Evolutionary conservation across 805 yeast species (phyloP).

Genomic region (Candida sphagnicola): DNA sequence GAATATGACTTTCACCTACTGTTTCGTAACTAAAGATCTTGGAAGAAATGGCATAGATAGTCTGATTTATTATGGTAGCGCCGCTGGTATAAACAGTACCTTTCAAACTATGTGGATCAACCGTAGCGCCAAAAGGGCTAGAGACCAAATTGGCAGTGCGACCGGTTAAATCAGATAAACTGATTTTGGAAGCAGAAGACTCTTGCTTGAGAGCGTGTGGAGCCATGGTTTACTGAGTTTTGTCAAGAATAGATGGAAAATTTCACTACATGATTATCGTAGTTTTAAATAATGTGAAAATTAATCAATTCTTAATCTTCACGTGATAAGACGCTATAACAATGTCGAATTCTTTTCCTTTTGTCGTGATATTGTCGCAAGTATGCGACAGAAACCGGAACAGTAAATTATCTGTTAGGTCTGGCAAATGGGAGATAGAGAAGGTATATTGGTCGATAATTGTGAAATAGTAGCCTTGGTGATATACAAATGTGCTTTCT

Average conservation of each 20-base stretch:
- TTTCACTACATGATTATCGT: not conserved
- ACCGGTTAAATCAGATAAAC: conserved; percentile 2
- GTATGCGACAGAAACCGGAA: conserved; percentile 3
- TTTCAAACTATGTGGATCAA: conserved; percentile 49
- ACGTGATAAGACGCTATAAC: conserved; percentile 5
- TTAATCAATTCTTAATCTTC: conserved; percentile 3
- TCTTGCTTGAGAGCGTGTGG: conserved; percentile 11
- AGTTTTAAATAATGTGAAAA: not conserved
- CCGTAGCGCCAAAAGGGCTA: conserved; percentile 58
- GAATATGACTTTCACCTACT: conserved; percentile 53
- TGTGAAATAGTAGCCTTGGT: no score
- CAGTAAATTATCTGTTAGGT: no score
- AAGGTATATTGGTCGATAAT: no score
- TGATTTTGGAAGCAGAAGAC: conserved; percentile 2
- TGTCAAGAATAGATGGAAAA: no score
- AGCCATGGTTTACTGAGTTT: conserved; percentile 7
- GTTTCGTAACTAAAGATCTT: conserved; percentile 69
- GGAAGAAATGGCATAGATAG: conserved; percentile 47
- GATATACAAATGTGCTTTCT: no score
- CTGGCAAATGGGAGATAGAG: no score
- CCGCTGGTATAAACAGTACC: conserved; percentile 53
- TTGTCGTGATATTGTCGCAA: not conserved
- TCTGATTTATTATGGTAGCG: conserved; percentile 48
- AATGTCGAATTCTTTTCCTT: conserved; percentile 1
- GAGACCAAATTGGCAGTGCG: conserved; percentile 5